Evolutionary conservation across 768 basidiomycete genomes (phyloP), one percentile per base, ranked within the genome.

Genomic region (Stropharia rugosoannulata): DNA sequence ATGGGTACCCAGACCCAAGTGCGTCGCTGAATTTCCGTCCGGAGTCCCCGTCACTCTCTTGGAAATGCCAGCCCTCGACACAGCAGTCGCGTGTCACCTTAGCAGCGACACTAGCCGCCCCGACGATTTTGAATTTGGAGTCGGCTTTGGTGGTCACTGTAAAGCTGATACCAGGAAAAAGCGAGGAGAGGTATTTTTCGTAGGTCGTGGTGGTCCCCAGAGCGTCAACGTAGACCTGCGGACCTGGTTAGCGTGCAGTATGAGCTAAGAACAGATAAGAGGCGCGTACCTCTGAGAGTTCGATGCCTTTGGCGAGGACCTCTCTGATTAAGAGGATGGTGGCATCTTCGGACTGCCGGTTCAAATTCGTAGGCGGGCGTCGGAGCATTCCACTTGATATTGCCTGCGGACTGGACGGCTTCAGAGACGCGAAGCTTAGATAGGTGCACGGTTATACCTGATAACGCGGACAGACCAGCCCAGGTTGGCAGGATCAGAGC

Each of bases 21-120:
- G 71, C 62, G 35, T 63, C 54, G 50, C 68, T 69, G 71, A 75
- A 75, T 12, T 59, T 59, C 16, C 51, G 22, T 44, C 58, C 58
- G 5, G 56, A 52, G 38, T 67, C 61, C 2, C 69, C 65, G 9
- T 66, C 65, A 29, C 72, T 75, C 64, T 93, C 91, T 68, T 90
- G 84, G 60, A 87, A 95, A 9, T 77, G 66, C 96, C 96, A 98
- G 3, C 80, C 79, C 57, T 95, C 88, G 16, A 98, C 77, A 70
- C 93, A 94, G 6, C 88, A 85, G 65, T 98, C 96, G 54, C 96
- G 79, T 0, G 95, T 98, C 25, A 96, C 95, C 72, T 99, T 99
- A 2, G 97, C 97, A 2, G 94, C 94, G n/a, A 98, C 93, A 68
- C 92, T 94, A 1, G 96, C 97, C 5, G 97, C 97, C 18, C 93